Conservation (phyloP, 1,284 basidiomycete species). For the Microbotryomycetes sp. region DNA sequence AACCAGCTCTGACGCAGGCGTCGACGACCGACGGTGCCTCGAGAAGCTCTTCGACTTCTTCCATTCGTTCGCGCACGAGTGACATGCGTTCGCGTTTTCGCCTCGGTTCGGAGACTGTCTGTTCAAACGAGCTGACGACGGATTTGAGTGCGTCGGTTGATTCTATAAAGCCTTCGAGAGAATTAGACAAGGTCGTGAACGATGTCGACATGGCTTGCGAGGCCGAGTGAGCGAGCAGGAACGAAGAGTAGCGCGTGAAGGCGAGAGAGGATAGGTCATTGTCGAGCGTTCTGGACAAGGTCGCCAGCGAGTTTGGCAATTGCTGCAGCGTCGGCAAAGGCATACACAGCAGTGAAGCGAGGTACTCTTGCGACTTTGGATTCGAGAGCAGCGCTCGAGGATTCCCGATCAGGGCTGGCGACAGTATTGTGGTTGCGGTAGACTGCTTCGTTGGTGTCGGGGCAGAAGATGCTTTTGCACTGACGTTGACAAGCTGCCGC, state of each 20-base stretch:
- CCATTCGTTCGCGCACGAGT: slow-evolving; percentile 78
- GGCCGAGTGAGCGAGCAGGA: slow-evolving; percentile 26
- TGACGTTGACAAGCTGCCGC: background rate
- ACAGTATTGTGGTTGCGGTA: background rate
- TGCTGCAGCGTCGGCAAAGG: slow-evolving; percentile 17
- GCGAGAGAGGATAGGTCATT: slow-evolving; percentile 30
- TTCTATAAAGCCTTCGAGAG: slow-evolving; percentile 22
- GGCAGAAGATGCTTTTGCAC: background rate
- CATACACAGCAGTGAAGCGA: slow-evolving; percentile 22
- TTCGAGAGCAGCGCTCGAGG: slow-evolving; percentile 7
- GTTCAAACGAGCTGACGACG: slow-evolving; percentile 10
- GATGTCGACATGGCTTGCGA: slow-evolving; percentile 23
- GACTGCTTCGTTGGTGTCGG: background rate
- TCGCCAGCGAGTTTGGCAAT: slow-evolving; percentile 16
- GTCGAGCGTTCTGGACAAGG: slow-evolving; percentile 23
- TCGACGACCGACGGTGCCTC: slow-evolving; percentile 83
- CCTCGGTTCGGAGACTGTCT: slow-evolving; percentile 4
- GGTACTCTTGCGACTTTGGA: slow-evolving; percentile 12
- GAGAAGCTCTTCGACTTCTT: slow-evolving; percentile 80
- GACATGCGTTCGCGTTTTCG: slow-evolving; percentile 50
- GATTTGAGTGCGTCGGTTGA: slow-evolving; percentile 19
- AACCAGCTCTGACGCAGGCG: slow-evolving; percentile 81
- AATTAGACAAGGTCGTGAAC: slow-evolving; percentile 18
- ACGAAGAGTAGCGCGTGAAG: slow-evolving; percentile 30
- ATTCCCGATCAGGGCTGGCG: background rate